Conservation (phyloP, 441 rosid species). For the Arabidopsis hybrid region DNA sequence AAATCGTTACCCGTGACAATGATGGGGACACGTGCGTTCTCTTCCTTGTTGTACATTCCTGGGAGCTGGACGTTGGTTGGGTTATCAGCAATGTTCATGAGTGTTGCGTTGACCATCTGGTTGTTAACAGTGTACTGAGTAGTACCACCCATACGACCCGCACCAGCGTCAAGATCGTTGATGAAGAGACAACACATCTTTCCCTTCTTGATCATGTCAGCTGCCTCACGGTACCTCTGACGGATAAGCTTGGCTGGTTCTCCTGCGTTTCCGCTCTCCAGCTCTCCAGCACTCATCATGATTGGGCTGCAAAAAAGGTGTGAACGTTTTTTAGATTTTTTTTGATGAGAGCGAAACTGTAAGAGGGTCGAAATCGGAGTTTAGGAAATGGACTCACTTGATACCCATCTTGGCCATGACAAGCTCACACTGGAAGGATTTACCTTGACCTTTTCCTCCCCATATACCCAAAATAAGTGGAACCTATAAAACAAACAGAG, state of each 20-base stretch:
- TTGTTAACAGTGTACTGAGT: constrained; percentile 99
- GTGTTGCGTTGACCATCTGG: constrained; percentile 98
- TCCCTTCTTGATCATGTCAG: constrained; percentile 92
- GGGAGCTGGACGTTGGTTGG: constrained; percentile 96
- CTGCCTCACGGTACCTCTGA: constrained; percentile 98
- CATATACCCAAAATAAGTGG: constrained; percentile 97
- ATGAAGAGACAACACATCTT: constrained; percentile 97
- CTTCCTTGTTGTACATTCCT: constrained; percentile 97
- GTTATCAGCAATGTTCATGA: constrained; percentile 98
- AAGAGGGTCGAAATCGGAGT: background rate
- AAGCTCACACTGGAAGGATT: constrained; percentile 97
- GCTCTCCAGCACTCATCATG: constrained; percentile 99
- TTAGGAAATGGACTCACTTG: constrained; percentile 57
- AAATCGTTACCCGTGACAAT: constrained; percentile 96
- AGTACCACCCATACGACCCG: constrained; percentile 95
- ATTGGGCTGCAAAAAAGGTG: constrained; percentile 70
- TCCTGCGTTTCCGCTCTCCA: constrained; percentile 98
- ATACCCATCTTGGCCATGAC: constrained; percentile 98
- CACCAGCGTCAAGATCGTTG: constrained; percentile 99
- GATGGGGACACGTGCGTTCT: constrained; percentile 85
- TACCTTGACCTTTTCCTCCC: constrained; percentile 99
- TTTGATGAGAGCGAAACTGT: background rate
- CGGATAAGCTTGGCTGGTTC: constrained; percentile 97
- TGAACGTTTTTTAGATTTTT: background rate
- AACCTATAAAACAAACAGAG: constrained; percentile 59